Evolutionary conservation across 495 filamentous ascomycete genomes (phyloP), one percentile per base, ranked within the genome.

Genomic region (Annulohypoxylon nitens): DNA sequence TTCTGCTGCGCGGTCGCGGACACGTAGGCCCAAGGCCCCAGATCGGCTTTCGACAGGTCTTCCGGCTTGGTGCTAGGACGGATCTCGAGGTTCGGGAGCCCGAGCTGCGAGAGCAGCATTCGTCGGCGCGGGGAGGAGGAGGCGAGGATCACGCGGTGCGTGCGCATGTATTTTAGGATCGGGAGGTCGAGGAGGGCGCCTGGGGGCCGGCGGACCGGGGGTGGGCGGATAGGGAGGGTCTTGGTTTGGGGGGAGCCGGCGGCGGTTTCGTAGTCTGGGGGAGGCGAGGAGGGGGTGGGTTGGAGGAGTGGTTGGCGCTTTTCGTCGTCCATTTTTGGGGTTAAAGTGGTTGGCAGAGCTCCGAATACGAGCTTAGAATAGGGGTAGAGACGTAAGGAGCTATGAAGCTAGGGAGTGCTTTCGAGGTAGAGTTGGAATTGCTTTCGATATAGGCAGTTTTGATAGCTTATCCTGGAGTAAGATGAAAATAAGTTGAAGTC

Each of bases 1-100:
- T 98, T 99, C 73, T 90, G 88, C 2, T 86, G 88, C 1, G 96
- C 97, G 12, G 97, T 99, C 34, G 89, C 87, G 0, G 95, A 86
- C 4, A 97, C 96, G 84, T 99, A 99, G 77, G 94, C 93, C 78
- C 94, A 93, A 0, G 96, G 92, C 0, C 88, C 85, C 53, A 93
- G 87, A 3, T 80, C 73, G n/a, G 83, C 81, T 76, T 98, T 97
- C 69, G 92, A 87, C 43, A 95, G 88, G 84, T 97, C 86, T 81
- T 98, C 95, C 41, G 90, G 89, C 51, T 91, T 88, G 65, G 84
- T 88, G 43, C 93, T 97, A 41, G 96, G 93, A 70, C 91, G 85
- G 75, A 97, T 86, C 69, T 97, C 93, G 81, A 97, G 80, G 76
- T 91, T 88, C 36, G 85, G 84, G 5, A 97, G 87, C 71, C 92